Conservation (phyloP, 2,329 filamentous ascomycete genomes). For the Arthrocladium fulminans region DNA sequence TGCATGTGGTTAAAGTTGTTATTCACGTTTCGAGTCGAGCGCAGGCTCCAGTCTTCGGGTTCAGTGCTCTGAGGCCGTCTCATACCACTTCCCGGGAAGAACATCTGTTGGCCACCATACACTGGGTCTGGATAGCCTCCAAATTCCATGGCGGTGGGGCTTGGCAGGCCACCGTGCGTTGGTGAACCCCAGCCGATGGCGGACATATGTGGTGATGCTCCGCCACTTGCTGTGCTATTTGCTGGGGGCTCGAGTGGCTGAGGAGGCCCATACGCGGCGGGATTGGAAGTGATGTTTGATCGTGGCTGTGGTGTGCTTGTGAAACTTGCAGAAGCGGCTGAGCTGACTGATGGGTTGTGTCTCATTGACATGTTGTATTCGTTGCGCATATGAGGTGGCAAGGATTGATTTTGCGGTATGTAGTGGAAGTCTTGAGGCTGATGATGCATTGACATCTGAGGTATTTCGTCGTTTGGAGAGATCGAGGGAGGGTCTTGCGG, state of each 20-base stretch:
- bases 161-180: slow-evolving; percentile 61
- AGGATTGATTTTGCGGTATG: slow-evolving; percentile 55
- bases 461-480: slow-evolving; percentile 69
- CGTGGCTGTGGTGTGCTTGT: slow-evolving; percentile 41
- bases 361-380: slow-evolving; percentile 58
- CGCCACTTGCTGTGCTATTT: slow-evolving; percentile 62
- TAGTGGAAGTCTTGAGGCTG: slow-evolving; percentile 63
- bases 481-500: slow-evolving; percentile 71
- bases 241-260: slow-evolving; percentile 73
- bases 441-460: slow-evolving; percentile 59
- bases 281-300: slow-evolving; percentile 71
- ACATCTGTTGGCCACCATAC: slow-evolving; percentile 57
- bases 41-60: slow-evolving; percentile 44
- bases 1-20: slow-evolving; percentile 16
- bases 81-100: slow-evolving; percentile 61
- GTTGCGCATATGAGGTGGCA: slow-evolving; percentile 72
- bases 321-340: slow-evolving; percentile 48
- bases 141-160: slow-evolving; percentile 61
- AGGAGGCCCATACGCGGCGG: slow-evolving; percentile 70
- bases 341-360: slow-evolving; percentile 57
- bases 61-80: slow-evolving; percentile 69
- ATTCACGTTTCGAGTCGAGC: slow-evolving; percentile 10
- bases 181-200: slow-evolving; percentile 81
- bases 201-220: slow-evolving; percentile 76
- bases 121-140: slow-evolving; percentile 74